Evolutionary conservation across 2,329 filamentous ascomycete genomes (phyloP).

Genomic region (Trichoderma sp.): DNA sequence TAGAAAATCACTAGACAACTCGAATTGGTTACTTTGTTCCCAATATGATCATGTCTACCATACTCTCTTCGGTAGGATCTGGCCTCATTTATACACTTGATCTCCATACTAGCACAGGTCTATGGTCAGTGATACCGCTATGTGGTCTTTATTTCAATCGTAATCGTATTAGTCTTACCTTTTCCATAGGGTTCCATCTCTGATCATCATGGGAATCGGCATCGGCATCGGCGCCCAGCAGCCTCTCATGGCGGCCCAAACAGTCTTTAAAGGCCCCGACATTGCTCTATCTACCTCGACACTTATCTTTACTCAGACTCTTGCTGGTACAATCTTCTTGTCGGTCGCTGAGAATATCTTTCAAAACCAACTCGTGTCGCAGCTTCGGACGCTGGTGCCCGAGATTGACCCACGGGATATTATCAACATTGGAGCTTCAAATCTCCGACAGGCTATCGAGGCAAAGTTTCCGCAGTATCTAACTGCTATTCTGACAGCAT

Average conservation of each 20-base stretch:
- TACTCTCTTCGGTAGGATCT: conserved; percentile 39
- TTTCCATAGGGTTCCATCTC: neutral
- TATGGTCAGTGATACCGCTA: neutral
- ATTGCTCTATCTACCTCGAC: conserved; percentile 27
- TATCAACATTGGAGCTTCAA: conserved; percentile 21
- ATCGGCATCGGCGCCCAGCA: conserved; percentile 48
- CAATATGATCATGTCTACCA: conserved; percentile 43
- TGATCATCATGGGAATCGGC: conserved; percentile 45
- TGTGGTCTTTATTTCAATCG: neutral
- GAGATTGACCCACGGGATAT: conserved; percentile 20
- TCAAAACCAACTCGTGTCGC: conserved; percentile 14
- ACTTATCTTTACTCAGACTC: conserved; percentile 25
- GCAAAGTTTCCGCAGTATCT: neutral
- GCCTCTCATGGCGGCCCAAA: conserved; percentile 27
- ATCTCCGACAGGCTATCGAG: neutral
- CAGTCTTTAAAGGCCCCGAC: conserved; percentile 26
- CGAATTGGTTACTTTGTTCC: conserved; percentile 47
- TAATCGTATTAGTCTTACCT: neutral
- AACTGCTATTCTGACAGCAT: neutral
- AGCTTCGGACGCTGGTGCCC: conserved; percentile 25
- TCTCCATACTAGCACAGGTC: conserved; percentile 35
- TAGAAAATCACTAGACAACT: neutral
- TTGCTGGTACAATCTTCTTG: conserved; percentile 25
- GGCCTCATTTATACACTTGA: conserved; percentile 48
- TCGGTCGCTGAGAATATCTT: conserved; percentile 28